A percentile compares a stretch with the other conserved stretches of the same genome.
phyloP scores from a whole-genome alignment of 306 rosid genomes.

The Gleditsia sinensis region DNA sequence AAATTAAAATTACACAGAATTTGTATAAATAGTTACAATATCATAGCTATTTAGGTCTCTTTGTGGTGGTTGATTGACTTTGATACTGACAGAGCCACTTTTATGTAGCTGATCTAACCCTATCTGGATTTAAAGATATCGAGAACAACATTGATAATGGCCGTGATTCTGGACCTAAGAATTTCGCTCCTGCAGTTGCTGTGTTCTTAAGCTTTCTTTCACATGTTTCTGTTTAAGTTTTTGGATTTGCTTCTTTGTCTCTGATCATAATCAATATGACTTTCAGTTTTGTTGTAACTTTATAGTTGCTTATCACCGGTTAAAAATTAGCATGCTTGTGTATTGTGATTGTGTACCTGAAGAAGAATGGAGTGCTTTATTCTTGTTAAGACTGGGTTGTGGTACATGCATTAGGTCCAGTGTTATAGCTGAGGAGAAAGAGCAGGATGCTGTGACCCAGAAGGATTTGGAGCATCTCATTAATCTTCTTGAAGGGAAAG shows the following conservation, averaged over 20 bases:
- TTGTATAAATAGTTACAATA: background rate
- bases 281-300: background rate
- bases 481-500: conserved; percentile 73
- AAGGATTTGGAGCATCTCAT: conserved; percentile 80
- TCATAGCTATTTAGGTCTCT: background rate
- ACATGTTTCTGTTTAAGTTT: background rate
- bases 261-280: background rate
- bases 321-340: background rate
- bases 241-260: conserved; percentile 2
- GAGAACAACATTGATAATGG: background rate
- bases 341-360: conserved; percentile 12
- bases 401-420: conserved; percentile 41
- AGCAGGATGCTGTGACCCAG: conserved; percentile 61
- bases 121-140: background rate
- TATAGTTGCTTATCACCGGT: conserved; percentile 6
- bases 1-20: background rate
- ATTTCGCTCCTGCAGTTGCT: background rate
- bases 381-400: conserved; percentile 35
- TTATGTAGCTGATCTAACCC: background rate
- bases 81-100: background rate
- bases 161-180: background rate
- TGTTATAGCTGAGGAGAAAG: conserved; percentile 48
- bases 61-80: background rate
- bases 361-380: conserved; percentile 16
- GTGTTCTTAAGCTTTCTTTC: background rate